phyloP scores from a whole-genome alignment of 371 early-diverging fungal species.

The Blastocladiella emersonii region DNA sequence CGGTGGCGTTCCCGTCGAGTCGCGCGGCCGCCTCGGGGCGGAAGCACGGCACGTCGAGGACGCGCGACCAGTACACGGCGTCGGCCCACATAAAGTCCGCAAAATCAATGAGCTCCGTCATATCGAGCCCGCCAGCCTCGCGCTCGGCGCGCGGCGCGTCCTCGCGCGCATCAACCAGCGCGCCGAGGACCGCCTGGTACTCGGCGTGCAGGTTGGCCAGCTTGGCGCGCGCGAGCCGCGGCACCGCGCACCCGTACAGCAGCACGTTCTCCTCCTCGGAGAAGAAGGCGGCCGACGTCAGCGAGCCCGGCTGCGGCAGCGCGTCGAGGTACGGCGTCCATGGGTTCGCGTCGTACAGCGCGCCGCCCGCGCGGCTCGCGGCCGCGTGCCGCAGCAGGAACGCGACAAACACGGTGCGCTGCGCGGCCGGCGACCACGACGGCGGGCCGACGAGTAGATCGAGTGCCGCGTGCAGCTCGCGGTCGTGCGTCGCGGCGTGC shows the following conservation, averaged over 20 bases:
- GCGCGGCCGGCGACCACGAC: too few relatives aligned
- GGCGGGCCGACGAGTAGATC: too few relatives aligned
- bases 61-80: conserved; percentile 34
- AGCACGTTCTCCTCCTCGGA: too few relatives aligned
- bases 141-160: background rate
- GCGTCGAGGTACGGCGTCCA: too few relatives aligned
- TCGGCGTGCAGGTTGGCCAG: background rate
- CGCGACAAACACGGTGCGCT: too few relatives aligned
- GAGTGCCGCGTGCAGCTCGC: too few relatives aligned
- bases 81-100: conserved; percentile 32
- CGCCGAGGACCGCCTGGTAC: background rate
- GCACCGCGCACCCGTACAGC: background rate
- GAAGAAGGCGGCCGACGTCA: too few relatives aligned
- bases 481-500: too few relatives aligned
- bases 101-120: background rate
- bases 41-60: conserved; percentile 21
- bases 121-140: background rate
- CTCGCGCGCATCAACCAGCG: background rate
- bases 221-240: background rate
- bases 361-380: too few relatives aligned
- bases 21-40: background rate
- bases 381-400: too few relatives aligned
- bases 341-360: too few relatives aligned
- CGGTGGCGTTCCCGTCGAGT: background rate
- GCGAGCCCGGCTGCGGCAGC: too few relatives aligned